Percentiles rank a stretch among this genome's conserved stretches.
Conservation (phyloP, 2,329 filamentous ascomycete genomes). For the Aureobasidium pullulans region DNA sequence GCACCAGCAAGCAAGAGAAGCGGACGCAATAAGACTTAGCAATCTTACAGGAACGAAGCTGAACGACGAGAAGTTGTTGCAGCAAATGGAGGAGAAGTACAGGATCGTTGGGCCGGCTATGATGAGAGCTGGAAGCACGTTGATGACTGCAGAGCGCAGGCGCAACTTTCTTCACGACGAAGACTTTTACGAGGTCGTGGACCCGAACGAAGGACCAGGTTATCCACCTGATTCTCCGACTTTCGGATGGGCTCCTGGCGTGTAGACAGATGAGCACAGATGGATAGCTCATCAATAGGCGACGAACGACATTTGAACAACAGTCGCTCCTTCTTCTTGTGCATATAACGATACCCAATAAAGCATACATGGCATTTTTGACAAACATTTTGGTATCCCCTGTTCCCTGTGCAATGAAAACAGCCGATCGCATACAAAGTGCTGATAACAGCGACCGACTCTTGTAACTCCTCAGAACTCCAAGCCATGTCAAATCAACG, state of each 20-base stretch:
- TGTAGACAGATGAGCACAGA: not conserved
- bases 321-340: not conserved
- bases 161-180: conserved; percentile 45
- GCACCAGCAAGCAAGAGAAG: conserved; percentile 5
- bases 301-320: too few relatives aligned
- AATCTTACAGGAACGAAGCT: conserved; percentile 24
- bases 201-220: not conserved
- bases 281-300: not conserved
- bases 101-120: conserved; percentile 45
- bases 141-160: conserved; percentile 46
- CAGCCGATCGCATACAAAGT: too few relatives aligned
- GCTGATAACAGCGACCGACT: not conserved
- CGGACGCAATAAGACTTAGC: conserved; percentile 21
- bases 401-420: not conserved
- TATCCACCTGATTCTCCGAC: not conserved
- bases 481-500: not conserved
- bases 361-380: too few relatives aligned
- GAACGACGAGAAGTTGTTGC: conserved; percentile 34
- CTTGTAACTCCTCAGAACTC: not conserved
- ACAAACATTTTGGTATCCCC: conserved; percentile 1
- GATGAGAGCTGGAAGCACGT: conserved; percentile 44
- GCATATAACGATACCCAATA: not conserved
- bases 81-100: conserved; percentile 45
- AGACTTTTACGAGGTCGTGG: conserved; percentile 26
- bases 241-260: not conserved